These are phyloP conservation scores for Populus tomentosa DNA, from an alignment of 441 rosid genomes.

Conservation along the genomic window DNA sequence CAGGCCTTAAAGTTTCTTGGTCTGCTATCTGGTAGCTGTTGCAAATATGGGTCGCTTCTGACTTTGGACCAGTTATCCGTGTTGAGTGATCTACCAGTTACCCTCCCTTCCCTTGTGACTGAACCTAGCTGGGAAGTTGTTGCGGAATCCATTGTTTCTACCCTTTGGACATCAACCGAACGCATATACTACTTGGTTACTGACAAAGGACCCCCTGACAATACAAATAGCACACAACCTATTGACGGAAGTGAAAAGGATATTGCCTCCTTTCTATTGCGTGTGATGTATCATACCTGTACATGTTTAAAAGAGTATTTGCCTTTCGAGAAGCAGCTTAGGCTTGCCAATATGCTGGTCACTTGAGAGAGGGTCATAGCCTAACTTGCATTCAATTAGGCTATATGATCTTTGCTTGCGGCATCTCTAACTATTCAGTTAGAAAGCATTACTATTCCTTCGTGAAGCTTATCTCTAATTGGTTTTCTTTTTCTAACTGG, in stretches of 20 bases:
- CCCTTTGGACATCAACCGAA: slow-evolving; percentile 55
- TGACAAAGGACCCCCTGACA: slow-evolving; percentile 16
- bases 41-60: slow-evolving; percentile 87
- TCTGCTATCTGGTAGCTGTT: slow-evolving; percentile 75
- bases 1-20: slow-evolving; percentile 76
- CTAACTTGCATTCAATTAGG: too few relatives aligned
- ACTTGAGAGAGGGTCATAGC: slow-evolving; percentile 5
- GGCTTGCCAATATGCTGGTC: slow-evolving; percentile 53
- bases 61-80: slow-evolving; percentile 51
- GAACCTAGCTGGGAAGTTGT: slow-evolving; percentile 56
- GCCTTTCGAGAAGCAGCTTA: slow-evolving; percentile 72
- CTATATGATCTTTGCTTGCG: too few relatives aligned
- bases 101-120: slow-evolving; percentile 55
- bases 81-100: slow-evolving; percentile 69
- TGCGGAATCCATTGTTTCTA: slow-evolving; percentile 44
- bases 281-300: slow-evolving; percentile 54
- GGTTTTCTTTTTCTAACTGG: too few relatives aligned
- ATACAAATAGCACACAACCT: slow-evolving; percentile 22
- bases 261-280: slow-evolving; percentile 37
- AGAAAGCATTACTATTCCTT: too few relatives aligned
- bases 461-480: too few relatives aligned
- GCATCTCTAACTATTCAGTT: too few relatives aligned
- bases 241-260: slow-evolving; percentile 50
- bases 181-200: slow-evolving; percentile 58
- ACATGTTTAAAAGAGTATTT: slow-evolving; percentile 51